Evolutionary conservation across 2,329 filamentous ascomycete species (phyloP).

Genomic region (Didymella exigua): DNA sequence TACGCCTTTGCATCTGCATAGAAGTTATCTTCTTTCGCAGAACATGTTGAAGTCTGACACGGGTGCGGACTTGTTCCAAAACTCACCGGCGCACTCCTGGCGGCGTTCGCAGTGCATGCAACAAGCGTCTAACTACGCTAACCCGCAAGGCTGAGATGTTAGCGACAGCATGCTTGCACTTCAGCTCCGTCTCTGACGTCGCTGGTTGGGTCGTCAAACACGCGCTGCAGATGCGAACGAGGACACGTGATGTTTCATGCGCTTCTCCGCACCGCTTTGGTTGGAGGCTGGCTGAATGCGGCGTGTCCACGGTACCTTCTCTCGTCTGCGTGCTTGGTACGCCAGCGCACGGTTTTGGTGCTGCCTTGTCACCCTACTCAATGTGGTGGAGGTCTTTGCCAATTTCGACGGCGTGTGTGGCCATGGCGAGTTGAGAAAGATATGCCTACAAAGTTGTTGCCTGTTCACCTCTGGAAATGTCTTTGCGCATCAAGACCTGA

Average conservation of each 20-base stretch:
- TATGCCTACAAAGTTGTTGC: not conserved
- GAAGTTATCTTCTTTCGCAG: not conserved
- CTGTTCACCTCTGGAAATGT: not conserved
- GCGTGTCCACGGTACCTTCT: not conserved
- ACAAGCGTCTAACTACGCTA: slow-evolving; percentile 14
- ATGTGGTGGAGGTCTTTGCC: not conserved
- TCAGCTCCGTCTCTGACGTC: slow-evolving; percentile 14
- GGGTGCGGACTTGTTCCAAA: slow-evolving; percentile 8
- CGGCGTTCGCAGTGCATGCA: slow-evolving; percentile 6
- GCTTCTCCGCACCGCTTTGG: not conserved
- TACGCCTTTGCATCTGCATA: slow-evolving; percentile 1
- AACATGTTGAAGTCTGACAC: not conserved
- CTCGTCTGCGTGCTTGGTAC: not conserved
- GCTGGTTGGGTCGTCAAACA: slow-evolving; percentile 12
- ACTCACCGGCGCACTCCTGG: slow-evolving; percentile 9
- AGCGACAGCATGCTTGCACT: slow-evolving; percentile 2
- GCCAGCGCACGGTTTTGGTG: not conserved
- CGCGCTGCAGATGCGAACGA: slow-evolving; percentile 5
- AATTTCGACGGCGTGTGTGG: not conserved
- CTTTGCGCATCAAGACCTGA: not conserved
- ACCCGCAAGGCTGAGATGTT: slow-evolving; percentile 6
- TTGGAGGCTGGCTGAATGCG: slow-evolving; percentile 5
- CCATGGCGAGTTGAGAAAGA: not conserved
- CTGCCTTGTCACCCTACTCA: not conserved
- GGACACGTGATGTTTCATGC: not conserved